Evolutionary conservation across 2,329 filamentous ascomycete genomes (phyloP).

Genomic region (Nemania diffusa): DNA sequence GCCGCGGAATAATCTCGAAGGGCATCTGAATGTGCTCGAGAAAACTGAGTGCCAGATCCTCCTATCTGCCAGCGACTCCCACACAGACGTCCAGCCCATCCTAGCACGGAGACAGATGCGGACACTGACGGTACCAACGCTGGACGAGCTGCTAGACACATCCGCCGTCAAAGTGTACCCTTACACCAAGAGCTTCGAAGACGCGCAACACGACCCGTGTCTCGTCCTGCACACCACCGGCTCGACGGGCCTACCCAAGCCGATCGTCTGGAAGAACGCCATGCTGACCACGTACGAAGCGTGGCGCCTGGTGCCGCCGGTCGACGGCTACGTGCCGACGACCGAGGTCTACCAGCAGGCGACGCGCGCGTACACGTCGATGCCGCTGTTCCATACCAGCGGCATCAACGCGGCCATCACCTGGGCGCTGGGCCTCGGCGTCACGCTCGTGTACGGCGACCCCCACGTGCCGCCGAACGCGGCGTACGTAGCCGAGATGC

Average conservation of each 20-base stretch:
- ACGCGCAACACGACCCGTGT: constrained; percentile 6
- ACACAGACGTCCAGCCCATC: constrained; percentile 10
- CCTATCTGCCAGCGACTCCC: constrained; percentile 10
- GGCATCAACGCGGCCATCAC: constrained; percentile 19
- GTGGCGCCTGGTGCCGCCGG: constrained; percentile 4
- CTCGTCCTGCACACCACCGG: constrained; percentile 9
- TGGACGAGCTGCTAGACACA: neutral
- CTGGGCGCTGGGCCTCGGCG: constrained; percentile 11
- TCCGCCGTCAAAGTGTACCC: neutral
- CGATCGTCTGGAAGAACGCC: constrained; percentile 14
- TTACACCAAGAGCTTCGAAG: constrained; percentile 11
- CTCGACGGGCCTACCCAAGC: constrained; percentile 13
- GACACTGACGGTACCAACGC: constrained; percentile 1
- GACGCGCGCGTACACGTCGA: constrained; percentile 11
- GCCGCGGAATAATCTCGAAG: constrained; percentile 19
- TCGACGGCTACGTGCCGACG: constrained; percentile 11
- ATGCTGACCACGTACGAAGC: constrained; percentile 20
- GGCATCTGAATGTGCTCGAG: constrained; percentile 19
- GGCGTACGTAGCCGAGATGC: constrained; percentile 16
- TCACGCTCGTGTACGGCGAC: constrained; percentile 12
- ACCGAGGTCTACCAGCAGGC: constrained; percentile 13
- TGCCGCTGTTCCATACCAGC: constrained; percentile 20
- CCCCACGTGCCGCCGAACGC: constrained; percentile 15
- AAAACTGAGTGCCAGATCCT: constrained; percentile 14
- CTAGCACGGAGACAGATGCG: constrained; percentile 5